Conservation (phyloP, 129 eudicot genomes). For the Flaveria robusta region DNA sequence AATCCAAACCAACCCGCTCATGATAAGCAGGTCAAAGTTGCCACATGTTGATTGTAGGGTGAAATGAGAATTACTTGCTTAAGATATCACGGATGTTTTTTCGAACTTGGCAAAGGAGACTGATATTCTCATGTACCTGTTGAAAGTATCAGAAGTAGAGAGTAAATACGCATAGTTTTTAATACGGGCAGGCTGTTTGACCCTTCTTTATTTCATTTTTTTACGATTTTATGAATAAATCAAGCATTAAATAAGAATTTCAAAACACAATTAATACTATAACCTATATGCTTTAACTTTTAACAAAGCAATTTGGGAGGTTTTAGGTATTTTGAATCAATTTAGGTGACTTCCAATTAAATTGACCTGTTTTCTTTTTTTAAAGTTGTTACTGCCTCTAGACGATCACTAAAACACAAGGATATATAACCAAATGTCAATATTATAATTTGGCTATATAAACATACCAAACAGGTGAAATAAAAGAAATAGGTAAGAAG, state of each 20-base stretch:
- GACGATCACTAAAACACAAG: too few species aligned
- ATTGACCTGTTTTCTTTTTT: too few species aligned
- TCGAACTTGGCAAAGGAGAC: conserved; percentile 70
- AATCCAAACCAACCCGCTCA: not conserved
- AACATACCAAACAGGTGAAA: not conserved
- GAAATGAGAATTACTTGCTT: conserved; percentile 50
- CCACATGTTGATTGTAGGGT: not conserved
- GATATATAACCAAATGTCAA: too few species aligned
- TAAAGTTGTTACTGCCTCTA: too few species aligned
- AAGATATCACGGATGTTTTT: conserved; percentile 58
- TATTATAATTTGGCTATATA: too few species aligned
- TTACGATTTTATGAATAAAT: not conserved
- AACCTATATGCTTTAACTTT: not conserved
- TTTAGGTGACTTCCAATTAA: not conserved
- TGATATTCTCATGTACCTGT: conserved; percentile 70
- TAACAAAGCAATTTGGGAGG: not conserved
- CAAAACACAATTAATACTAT: not conserved
- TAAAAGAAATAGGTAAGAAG: not conserved
- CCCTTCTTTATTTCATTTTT: not conserved
- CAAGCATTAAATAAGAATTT: not conserved
- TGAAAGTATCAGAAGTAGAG: conserved; percentile 16
- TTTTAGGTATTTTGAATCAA: not conserved
- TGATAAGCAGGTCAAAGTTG: conserved; percentile 1
- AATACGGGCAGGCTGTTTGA: not conserved
- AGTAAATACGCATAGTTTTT: conserved; percentile 9